phyloP scores from a whole-genome alignment of 768 basidiomycete species.

The Porphyrellus cyaneotinctus region DNA sequence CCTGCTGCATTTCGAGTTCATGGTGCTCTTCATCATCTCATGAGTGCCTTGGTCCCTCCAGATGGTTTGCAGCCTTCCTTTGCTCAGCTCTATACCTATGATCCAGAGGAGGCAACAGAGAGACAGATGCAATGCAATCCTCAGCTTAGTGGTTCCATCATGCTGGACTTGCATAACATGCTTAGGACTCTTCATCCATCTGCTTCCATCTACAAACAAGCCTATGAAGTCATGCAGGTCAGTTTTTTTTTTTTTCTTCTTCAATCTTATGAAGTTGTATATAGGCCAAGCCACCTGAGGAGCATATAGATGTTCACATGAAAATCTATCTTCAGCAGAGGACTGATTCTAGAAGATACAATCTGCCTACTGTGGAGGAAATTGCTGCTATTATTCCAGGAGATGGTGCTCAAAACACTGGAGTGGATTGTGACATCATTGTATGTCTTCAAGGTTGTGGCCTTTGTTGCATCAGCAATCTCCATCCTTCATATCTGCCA shows the following conservation, averaged over 20 bases:
- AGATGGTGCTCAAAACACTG: conserved; percentile 14
- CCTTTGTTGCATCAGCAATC: conserved; percentile 25
- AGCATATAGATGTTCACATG: conserved; percentile 8
- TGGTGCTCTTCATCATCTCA: conserved; percentile 35
- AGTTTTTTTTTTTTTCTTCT: background rate
- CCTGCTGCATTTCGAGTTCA: conserved; percentile 20
- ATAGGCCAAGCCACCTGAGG: conserved; percentile 10
- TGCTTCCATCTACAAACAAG: conserved; percentile 27
- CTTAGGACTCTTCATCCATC: background rate
- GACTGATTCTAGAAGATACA: conserved; percentile 9
- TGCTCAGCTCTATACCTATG: conserved; percentile 42
- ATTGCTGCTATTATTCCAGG: conserved; percentile 42
- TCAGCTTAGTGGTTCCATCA: conserved; percentile 14
- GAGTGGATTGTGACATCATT: background rate
- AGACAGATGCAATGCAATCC: conserved; percentile 21
- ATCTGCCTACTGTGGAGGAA: conserved; percentile 41
- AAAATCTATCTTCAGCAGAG: background rate
- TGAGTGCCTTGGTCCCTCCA: conserved; percentile 31
- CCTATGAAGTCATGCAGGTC: no score
- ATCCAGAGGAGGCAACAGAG: conserved; percentile 34
- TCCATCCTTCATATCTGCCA: conserved; percentile 33
- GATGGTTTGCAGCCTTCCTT: conserved; percentile 23
- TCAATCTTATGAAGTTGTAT: no score
- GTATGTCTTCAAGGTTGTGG: background rate
- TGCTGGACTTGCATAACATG: conserved; percentile 25